Percentiles rank a stretch among this genome's conserved stretches.
These are phyloP conservation scores for Plasmodium falciparum DNA, from an alignment of 169 alveolate genomes.

Conservation along the genomic window DNA sequence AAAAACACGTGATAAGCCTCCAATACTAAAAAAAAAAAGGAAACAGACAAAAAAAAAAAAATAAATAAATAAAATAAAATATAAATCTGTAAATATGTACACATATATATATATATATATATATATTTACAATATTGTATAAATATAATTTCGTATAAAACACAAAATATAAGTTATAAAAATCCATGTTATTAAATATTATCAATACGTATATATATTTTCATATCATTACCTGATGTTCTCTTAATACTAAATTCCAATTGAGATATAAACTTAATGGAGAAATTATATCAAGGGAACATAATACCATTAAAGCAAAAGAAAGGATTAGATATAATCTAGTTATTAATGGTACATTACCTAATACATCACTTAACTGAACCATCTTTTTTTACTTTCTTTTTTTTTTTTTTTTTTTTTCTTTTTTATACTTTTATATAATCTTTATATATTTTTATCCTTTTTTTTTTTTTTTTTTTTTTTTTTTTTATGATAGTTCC, in stretches of 20 bases:
- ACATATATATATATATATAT: not conserved
- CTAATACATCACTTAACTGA: constrained; percentile 48
- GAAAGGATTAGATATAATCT: constrained; percentile 87
- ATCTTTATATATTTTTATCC: no score
- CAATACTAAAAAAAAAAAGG: constrained; percentile 83
- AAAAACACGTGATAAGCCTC: constrained; percentile 93
- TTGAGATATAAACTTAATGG: constrained; percentile 89
- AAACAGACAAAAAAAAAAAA: no score
- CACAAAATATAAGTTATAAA: not conserved
- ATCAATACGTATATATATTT: not conserved
- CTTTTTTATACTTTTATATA: no score
- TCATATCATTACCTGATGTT: constrained; percentile 57
- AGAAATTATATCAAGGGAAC: constrained; percentile 88
- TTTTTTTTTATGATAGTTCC: not conserved
- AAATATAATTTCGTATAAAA: not conserved
- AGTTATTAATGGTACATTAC: constrained; percentile 86
- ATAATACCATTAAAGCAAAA: constrained; percentile 85
- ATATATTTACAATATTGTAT: not conserved
- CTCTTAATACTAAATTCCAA: constrained; percentile 87
- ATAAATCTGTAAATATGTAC: no score
- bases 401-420: constrained; percentile 11
- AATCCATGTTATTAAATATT: not conserved
- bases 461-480: no score
- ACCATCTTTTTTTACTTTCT: constrained; percentile 48
- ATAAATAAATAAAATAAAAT: no score